Evolutionary conservation across 768 basidiomycete species (phyloP), one percentile per base, ranked within the genome.

Genomic region (Tylopilus plumbeoviolaceoides): DNA sequence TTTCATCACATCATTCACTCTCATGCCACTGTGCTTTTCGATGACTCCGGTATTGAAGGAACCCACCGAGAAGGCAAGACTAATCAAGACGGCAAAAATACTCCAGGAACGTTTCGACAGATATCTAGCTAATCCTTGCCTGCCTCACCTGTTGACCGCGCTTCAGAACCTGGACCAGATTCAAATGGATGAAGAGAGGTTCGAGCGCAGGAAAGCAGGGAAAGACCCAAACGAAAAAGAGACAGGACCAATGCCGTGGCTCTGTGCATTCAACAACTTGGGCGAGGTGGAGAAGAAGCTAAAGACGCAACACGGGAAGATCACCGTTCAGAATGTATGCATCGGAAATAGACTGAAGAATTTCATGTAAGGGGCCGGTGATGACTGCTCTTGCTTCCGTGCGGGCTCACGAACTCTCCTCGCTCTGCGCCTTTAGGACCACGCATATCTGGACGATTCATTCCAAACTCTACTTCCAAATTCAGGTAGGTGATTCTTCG

Each of bases 371-470:
- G 52, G 25, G 15, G 9, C 5, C 41, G 2, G 9, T 17, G 7
- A 23, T 23, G 20, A 11, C 7, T 20, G 4, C 21, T 28, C 23
- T 23, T 23, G 23, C 9, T 9, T 30, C 35, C 5, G 18, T 12
- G 18, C 9, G 23, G 23, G n/a, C 55, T 44, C 23, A 42, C 21
- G 2, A 15, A 1, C 33, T 17, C 11, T 15, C 12, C 15, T 21
- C 20, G n/a, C 3, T 31, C 20, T 12, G 12, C 7, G 7, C 15
- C 18, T 20, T 1, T 30, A 62, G 61, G 35, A 51, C 44, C 1
- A 33, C 56, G 21, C 57, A 63, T 28, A 57, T 52, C 28, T 63
- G 61, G 61, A 56, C 58, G 6, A 56, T 62, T 41, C 49, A 56
- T 14, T 63, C 61, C 0, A 63, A 49, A 38, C 15, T 62, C 1